These are phyloP conservation scores for Corrigiola litoralis DNA, from an alignment of 179 eudicot genomes.

Conservation along the genomic window DNA sequence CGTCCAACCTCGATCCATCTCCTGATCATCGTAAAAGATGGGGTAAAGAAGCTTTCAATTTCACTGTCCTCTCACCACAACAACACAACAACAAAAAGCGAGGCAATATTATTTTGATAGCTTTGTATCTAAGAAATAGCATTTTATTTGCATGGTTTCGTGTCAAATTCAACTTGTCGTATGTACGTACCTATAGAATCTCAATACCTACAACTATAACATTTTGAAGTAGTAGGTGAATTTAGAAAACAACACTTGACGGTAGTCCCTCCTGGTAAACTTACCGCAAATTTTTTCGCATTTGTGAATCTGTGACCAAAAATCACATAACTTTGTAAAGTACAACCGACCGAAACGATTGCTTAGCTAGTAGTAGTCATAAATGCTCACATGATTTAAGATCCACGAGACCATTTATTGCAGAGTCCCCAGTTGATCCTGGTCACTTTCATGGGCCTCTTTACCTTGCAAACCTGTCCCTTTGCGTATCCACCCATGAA, in stretches of 20 bases:
- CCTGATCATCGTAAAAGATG: no score
- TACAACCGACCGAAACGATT: not conserved
- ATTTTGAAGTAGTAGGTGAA: not conserved
- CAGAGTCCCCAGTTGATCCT: conserved; percentile 5
- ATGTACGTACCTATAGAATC: not conserved
- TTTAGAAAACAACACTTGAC: no score
- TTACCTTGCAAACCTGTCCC: not conserved
- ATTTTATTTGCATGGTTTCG: not conserved
- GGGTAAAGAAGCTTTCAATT: no score
- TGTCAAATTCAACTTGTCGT: not conserved
- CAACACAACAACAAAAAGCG: not conserved
- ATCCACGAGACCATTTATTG: not conserved
- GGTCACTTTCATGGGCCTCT: not conserved
- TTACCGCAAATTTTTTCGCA: not conserved
- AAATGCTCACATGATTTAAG: conserved; percentile 13
- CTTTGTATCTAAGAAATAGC: not conserved
- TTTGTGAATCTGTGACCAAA: no score
- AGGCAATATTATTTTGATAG: not conserved
- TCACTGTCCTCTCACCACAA: no score
- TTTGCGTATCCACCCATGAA: not conserved
- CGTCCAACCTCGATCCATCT: no score
- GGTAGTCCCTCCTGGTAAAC: not conserved
- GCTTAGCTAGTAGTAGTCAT: not conserved
- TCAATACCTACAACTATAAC: not conserved
- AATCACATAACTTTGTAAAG: not conserved